Base-by-base conservation (phyloP, 139 green algal genomes). In the Tetradesmus lagerheimii region DNA sequence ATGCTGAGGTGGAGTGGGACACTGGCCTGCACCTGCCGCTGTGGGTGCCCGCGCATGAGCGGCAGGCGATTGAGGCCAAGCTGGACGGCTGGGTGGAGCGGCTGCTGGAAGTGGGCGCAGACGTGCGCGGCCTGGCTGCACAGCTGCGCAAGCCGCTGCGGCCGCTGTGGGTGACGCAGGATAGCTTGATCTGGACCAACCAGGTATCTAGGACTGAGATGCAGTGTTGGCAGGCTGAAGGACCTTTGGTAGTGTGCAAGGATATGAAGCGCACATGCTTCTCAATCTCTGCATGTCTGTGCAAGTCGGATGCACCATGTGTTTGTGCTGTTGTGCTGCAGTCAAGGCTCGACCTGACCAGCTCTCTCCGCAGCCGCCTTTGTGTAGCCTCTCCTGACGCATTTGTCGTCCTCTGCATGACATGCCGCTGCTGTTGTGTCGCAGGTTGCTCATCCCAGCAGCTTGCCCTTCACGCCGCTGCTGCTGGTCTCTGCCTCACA, bases 401-500 rank as follows among this genome's bases (percentile, higher is more conserved):
- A 14, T 64, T 18, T 50, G 45, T 12, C 18, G 53, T 79, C n/a
- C n/a, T 5, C 57, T 80, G 57, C 83, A 16, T 62, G 47, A 23
- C 12, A 14, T 57, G 53, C 25, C 57, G 37, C 47, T 79, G 62
- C 37, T 66, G 23, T 15, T 29, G 14, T 27, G 23, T 57, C 47
- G 38, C 85, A 93, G 82, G 83, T 95, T 41, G 90, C 93, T 0
- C 93, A 94, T 29, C 92, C 92, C 79, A 78, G 94, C 29, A 50
- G 85, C 4, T 90, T 98, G 74, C 76, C 93, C 38, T 99, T 99
- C 92, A 98, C 95, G 0, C 96, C 98, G 0, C 75, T 99, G 0
- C 83, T 98, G 79, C 94, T 99, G 18, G 88, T 99, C 0, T 99
- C 97, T 1, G 97, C 96, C 12, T 99, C 98, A 0, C 82, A 95